These are phyloP conservation scores for Acanthamoeba culbertsoni DNA, from an alignment of 208 protist genomes.

Conservation along the genomic window DNA sequence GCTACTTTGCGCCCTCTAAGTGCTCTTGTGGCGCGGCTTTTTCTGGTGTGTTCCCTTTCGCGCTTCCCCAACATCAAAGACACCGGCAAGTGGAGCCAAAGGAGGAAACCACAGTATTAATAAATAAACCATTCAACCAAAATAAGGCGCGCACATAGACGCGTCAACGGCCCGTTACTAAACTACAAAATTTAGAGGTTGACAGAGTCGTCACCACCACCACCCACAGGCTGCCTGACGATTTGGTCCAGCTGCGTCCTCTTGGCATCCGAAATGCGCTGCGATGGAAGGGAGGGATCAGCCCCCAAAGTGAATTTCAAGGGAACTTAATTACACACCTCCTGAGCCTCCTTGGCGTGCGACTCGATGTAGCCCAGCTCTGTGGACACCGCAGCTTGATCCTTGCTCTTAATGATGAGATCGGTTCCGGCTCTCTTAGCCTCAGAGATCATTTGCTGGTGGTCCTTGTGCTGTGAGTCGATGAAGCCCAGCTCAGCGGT, in stretches of 20 bases:
- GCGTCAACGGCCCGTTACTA: too few relatives aligned
- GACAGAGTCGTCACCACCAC: neutral
- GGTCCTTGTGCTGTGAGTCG: neutral
- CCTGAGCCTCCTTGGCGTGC: neutral
- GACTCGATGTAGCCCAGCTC: constrained; percentile 20
- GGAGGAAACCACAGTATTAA: too few relatives aligned
- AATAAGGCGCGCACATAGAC: too few relatives aligned
- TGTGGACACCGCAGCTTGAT: neutral
- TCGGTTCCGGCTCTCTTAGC: constrained; percentile 11
- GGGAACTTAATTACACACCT: too few relatives aligned
- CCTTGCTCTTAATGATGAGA: constrained; percentile 41
- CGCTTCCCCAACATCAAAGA: too few relatives aligned
- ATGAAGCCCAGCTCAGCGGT: constrained; percentile 28
- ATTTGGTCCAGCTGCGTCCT: constrained; percentile 44
- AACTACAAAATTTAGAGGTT: neutral
- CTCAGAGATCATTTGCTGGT: constrained; percentile 46
- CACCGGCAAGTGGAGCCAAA: too few relatives aligned
- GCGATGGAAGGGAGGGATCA: too few relatives aligned
- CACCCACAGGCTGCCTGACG: neutral
- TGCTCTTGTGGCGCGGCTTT: too few relatives aligned
- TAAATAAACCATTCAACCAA: too few relatives aligned
- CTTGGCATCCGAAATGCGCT: constrained; percentile 14
- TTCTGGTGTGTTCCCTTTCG: too few relatives aligned
- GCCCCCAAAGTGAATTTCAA: too few relatives aligned
- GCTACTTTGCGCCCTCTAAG: too few relatives aligned